Base-by-base conservation (phyloP, 352 stramenopile species). In the Globisporangium acanthophoron region DNA sequence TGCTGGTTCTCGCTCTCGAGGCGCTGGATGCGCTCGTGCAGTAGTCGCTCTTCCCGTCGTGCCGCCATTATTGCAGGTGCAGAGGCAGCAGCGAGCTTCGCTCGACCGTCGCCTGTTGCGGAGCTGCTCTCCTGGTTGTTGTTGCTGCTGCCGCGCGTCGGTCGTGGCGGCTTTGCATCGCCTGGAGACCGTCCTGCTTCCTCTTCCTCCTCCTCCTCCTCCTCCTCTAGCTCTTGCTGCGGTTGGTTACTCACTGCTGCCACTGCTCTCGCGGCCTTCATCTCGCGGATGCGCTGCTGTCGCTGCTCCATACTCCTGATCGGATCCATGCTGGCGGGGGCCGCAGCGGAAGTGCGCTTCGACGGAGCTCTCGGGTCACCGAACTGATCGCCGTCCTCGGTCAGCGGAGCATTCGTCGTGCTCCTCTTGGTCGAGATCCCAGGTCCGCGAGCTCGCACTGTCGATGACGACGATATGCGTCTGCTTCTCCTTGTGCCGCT, bases 271-370 rank as follows among this genome's bases (percentile, higher is more conserved):
- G 61, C 12, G 18, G 43, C 24, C 40, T 64, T 52, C 46, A 52
- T 65, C 56, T 80, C 49, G 31, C 66, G 58, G 27, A 71, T 53
- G 3, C 59, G 47, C 18, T 73, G 50, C 5, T 83, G 69, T 31
- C 76, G 56, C 48, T 61, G 57, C 41, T 81, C 76, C 71, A 79
- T 79, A 29, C 62, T 61, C 40, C 41, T 61, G 9, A 70, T 35
- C n/a, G 53, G 52, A 20, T 59, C 43, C 6, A 21, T 44, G 20
- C 6, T 27, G 5, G n/a, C 39, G 1, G 16, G 8, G 16, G 1
- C 20, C 31, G 31, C 15, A 9, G 8, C 7, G 7, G 31, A 3
- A 24, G 43, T 16, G 11, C 7, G 43, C 18, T 47, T 12, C n/a
- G 20, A 15, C 43, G n/a, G 43, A 48, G 43, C 43, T 7, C 18